These are phyloP conservation scores for Exophiala calicioides DNA, from an alignment of 2,329 filamentous ascomycete species.

Conservation along the genomic window DNA sequence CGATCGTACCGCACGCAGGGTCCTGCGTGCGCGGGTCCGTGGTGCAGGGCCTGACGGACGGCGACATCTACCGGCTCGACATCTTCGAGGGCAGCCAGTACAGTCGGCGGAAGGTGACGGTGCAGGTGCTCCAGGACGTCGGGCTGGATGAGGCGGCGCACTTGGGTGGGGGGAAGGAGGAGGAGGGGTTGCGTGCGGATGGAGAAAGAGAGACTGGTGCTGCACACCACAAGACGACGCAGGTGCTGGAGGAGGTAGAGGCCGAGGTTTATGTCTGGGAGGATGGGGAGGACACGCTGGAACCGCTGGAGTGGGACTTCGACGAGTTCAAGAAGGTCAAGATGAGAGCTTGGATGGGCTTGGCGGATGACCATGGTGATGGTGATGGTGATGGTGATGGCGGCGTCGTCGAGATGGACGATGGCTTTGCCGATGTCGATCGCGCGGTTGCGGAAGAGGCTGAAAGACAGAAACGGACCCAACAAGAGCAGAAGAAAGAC, in stretches of 20 bases:
- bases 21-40: slow-evolving; percentile 71
- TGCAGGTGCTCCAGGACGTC: slow-evolving; percentile 41
- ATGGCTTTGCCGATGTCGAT: slow-evolving; percentile 33
- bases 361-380: too few species aligned
- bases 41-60: slow-evolving; percentile 74
- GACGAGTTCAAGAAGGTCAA: slow-evolving; percentile 78
- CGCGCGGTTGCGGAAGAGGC: slow-evolving; percentile 20
- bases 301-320: slow-evolving; percentile 83
- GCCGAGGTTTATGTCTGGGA: slow-evolving; percentile 68
- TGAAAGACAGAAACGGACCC: background rate
- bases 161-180: too few species aligned
- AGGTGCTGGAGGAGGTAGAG: slow-evolving; percentile 42
- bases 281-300: slow-evolving; percentile 53
- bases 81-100: slow-evolving; percentile 81
- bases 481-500: slow-evolving; percentile 1
- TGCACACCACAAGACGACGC: too few species aligned
- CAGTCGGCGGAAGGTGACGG: slow-evolving; percentile 52
- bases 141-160: slow-evolving; percentile 30
- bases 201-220: too few species aligned
- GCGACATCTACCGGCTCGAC: slow-evolving; percentile 74
- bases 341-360: slow-evolving; percentile 60
- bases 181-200: too few species aligned
- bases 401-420: slow-evolving; percentile 45
- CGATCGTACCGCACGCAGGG: slow-evolving; percentile 55
- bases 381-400: too few species aligned